phyloP scores from a whole-genome alignment of 2,329 filamentous ascomycete genomes.

The Verticillium tricorpus region DNA sequence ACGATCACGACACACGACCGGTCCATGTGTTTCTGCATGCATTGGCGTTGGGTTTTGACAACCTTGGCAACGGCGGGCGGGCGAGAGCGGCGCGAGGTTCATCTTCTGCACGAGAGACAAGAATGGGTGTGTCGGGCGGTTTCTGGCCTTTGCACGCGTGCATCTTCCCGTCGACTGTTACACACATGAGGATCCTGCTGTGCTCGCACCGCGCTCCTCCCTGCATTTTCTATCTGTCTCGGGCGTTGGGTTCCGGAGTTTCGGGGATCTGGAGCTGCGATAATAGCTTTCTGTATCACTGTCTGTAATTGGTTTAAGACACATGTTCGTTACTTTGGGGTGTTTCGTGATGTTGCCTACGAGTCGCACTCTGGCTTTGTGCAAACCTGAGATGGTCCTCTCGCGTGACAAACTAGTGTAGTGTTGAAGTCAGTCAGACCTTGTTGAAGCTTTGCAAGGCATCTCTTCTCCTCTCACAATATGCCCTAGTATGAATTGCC shows the following conservation, averaged over 20 bases:
- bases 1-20: conserved; percentile 23
- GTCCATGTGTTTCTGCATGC: conserved; percentile 37
- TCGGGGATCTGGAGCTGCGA: not conserved
- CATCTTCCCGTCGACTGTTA: not conserved
- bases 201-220: not conserved
- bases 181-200: not conserved
- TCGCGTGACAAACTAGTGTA: too few species aligned
- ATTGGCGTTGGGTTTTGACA: conserved; percentile 31
- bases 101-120: not conserved
- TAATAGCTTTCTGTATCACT: not conserved
- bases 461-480: too few species aligned
- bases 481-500: too few species aligned
- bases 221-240: not conserved
- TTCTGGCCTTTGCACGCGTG: not conserved
- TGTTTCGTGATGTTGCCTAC: too few species aligned
- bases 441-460: too few species aligned
- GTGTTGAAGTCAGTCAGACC: too few species aligned
- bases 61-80: conserved; percentile 9
- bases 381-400: too few species aligned
- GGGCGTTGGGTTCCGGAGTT: not conserved
- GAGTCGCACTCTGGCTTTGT: too few species aligned
- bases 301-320: not conserved
- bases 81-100: not conserved
- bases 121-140: not conserved
- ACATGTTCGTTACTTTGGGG: not conserved